phyloP scores from a whole-genome alignment of 2,329 filamentous ascomycete genomes.

The Colletotrichum sp. region DNA sequence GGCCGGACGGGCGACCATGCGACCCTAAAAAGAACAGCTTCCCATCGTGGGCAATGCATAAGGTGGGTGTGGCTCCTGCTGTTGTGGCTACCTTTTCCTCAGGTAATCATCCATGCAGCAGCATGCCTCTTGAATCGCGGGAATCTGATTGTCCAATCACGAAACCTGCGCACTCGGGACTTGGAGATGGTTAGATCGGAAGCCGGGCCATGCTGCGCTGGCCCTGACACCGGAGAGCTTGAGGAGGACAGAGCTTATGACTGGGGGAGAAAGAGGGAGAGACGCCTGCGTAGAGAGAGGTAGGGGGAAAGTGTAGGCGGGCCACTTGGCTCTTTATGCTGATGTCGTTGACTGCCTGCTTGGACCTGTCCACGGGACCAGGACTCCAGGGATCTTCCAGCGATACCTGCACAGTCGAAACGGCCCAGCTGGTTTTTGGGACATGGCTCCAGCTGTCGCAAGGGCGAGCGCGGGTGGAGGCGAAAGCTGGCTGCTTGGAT shows the following conservation, averaged over 20 bases:
- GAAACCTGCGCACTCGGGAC: constrained; percentile 9
- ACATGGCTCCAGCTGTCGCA: background rate
- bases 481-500: background rate
- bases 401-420: constrained; percentile 7
- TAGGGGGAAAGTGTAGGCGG: background rate
- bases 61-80: constrained; percentile 12
- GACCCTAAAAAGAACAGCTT: background rate
- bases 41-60: constrained; percentile 2
- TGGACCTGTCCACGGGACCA: constrained; percentile 5
- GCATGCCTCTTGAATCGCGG: constrained; percentile 15
- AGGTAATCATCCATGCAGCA: constrained; percentile 3
- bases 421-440: background rate
- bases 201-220: background rate
- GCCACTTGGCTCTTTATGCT: background rate
- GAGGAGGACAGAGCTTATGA: background rate
- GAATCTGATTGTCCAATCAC: constrained; percentile 6
- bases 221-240: background rate
- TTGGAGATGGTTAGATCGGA: background rate
- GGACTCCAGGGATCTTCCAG: constrained; percentile 14
- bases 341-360: background rate
- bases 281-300: background rate
- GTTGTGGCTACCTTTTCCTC: constrained; percentile 4
- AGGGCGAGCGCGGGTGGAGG: background rate
- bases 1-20: background rate
- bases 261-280: background rate